phyloP scores from a whole-genome alignment of 148 eudicot genomes.

The Limonium bicolor region DNA sequence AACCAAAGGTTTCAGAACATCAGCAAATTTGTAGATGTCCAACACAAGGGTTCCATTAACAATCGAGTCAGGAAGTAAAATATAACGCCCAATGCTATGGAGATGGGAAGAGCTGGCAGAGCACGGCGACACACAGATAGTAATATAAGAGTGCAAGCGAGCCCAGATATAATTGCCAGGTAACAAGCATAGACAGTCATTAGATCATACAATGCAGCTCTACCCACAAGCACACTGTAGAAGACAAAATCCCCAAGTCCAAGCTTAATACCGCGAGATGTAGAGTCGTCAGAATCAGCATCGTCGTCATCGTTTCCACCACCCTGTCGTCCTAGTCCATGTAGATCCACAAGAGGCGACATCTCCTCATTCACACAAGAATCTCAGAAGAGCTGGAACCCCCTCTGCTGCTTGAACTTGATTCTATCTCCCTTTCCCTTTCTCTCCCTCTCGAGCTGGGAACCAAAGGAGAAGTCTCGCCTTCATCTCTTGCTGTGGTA shows the following conservation, averaged over 20 bases:
- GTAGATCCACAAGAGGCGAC: constrained; percentile 24
- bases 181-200: constrained; percentile 99
- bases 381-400: no score
- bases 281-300: constrained; percentile 13
- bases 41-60: constrained; percentile 90
- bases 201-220: constrained; percentile 98
- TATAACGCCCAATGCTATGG: constrained; percentile 60
- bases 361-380: constrained; percentile 23
- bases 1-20: constrained; percentile 61
- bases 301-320: no score
- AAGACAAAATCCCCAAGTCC: constrained; percentile 92
- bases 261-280: constrained; percentile 53
- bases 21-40: constrained; percentile 65
- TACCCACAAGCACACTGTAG: constrained; percentile 93
- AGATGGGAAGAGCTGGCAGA: constrained; percentile 89
- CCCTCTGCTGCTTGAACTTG: no score
- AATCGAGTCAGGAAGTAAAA: constrained; percentile 91
- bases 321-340: constrained; percentile 10
- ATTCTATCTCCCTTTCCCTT: constrained; percentile 8
- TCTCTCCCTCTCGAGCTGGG: constrained; percentile 18
- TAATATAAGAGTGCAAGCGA: constrained; percentile 81
- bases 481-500: neutral
- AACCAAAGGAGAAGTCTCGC: constrained; percentile 28
- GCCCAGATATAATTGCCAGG: constrained; percentile 89
- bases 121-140: constrained; percentile 77